Evolutionary conservation across 2,329 filamentous ascomycete species (phyloP).

Genomic region (Ophiostoma ips): DNA sequence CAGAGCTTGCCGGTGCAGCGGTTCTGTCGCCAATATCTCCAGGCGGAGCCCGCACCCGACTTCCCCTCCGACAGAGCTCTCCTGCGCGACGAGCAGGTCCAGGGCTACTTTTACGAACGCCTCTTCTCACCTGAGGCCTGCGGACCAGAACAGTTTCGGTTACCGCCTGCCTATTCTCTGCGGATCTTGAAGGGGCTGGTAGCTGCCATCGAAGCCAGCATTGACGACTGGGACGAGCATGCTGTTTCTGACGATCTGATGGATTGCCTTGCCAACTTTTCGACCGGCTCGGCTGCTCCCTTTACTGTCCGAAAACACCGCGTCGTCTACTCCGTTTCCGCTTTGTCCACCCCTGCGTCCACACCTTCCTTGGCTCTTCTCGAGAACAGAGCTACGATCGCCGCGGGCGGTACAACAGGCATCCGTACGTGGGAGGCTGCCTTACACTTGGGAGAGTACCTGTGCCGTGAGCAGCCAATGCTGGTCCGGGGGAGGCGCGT

Average conservation of each 20-base stretch:
- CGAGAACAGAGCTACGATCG: slow-evolving; percentile 55
- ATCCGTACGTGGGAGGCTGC: slow-evolving; percentile 72
- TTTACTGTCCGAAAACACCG: slow-evolving; percentile 57
- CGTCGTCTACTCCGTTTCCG: slow-evolving; percentile 53
- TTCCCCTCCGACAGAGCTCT: slow-evolving; percentile 51
- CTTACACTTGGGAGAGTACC: slow-evolving; percentile 56
- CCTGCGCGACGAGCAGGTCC: slow-evolving; percentile 47
- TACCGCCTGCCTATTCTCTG: slow-evolving; percentile 55
- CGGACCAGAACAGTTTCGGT: slow-evolving; percentile 30
- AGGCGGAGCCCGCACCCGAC: slow-evolving; percentile 51
- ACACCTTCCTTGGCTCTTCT: slow-evolving; percentile 40
- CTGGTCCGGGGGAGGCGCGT: slow-evolving; percentile 41
- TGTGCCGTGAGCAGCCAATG: slow-evolving; percentile 32
- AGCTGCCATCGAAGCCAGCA: slow-evolving; percentile 54
- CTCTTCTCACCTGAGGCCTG: slow-evolving; percentile 18
- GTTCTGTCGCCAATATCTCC: slow-evolving; percentile 65
- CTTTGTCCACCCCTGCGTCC: slow-evolving; percentile 13
- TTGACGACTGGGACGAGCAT: slow-evolving; percentile 74
- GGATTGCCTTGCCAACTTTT: slow-evolving; percentile 45
- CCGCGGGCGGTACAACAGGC: slow-evolving; percentile 59
- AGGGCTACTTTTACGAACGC: slow-evolving; percentile 46
- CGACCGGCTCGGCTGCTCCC: slow-evolving; percentile 40
- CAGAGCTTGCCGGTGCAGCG: slow-evolving; percentile 4
- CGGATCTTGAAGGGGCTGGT: slow-evolving; percentile 62
- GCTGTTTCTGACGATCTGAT: slow-evolving; percentile 64